A percentile compares a stretch with the other conserved stretches of the same genome.
These are phyloP conservation scores for Penicillium sp. DNA, from an alignment of 2,329 filamentous ascomycete species.

Conservation along the genomic window DNA sequence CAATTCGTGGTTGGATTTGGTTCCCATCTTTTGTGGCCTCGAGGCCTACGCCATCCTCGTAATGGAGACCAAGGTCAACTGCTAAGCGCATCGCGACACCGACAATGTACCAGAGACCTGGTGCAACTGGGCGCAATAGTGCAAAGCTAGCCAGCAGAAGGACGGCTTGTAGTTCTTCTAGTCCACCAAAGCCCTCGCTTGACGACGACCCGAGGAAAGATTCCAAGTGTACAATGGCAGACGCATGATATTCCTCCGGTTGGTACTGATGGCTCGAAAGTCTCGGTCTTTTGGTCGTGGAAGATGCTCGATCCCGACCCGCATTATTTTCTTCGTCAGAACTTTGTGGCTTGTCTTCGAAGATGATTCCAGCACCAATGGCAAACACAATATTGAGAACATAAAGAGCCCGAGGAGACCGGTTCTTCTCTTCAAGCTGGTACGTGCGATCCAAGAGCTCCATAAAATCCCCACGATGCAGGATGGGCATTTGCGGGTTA, in stretches of 20 bases:
- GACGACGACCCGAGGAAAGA: conserved; percentile 69
- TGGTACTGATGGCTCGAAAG: conserved; percentile 65
- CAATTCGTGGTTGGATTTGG: conserved; percentile 40
- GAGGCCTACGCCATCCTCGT: conserved; percentile 78
- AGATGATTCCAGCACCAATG: conserved; percentile 90
- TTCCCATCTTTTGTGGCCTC: conserved; percentile 45
- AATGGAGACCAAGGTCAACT: conserved; percentile 88
- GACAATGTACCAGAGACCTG: conserved; percentile 95
- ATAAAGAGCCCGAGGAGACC: conserved; percentile 81
- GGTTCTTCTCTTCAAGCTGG: conserved; percentile 63
- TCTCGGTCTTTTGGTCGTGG: conserved; percentile 52
- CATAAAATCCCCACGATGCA: conserved; percentile 89
- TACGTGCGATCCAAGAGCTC: conserved; percentile 83
- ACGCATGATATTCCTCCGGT: conserved; percentile 94
- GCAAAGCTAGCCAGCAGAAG: conserved; percentile 88
- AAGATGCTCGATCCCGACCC: conserved; percentile 26
- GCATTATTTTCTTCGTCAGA: conserved; percentile 26
- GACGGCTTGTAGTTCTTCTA: conserved; percentile 94
- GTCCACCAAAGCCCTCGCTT: conserved; percentile 70
- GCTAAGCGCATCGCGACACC: conserved; percentile 88
- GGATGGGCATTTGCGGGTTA: conserved; percentile 91
- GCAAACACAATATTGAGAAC: conserved; percentile 96
- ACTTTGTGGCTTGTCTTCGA: conserved; percentile 52
- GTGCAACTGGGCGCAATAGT: conserved; percentile 83
- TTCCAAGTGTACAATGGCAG: conserved; percentile 88